These are phyloP conservation scores for Glonium stellatum DNA, from an alignment of 495 filamentous ascomycete genomes.

Conservation along the genomic window DNA sequence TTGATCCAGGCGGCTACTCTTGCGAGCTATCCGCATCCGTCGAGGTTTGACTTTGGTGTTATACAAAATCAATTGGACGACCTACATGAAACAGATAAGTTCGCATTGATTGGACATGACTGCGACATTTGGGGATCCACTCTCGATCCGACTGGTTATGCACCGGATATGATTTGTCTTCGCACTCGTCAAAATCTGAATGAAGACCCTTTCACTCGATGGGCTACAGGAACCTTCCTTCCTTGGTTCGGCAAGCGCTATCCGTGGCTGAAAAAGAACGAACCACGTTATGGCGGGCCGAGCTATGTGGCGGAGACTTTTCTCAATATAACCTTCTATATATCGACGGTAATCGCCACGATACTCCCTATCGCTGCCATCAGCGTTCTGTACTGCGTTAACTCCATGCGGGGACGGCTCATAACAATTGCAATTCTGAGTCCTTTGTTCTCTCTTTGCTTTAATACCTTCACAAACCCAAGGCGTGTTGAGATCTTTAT, in stretches of 20 bases:
- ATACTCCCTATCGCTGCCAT: neutral
- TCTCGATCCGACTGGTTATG: neutral
- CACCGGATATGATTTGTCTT: neutral
- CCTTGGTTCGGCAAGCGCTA: neutral
- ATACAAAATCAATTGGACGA: neutral
- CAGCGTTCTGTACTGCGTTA: neutral
- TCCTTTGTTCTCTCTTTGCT: neutral
- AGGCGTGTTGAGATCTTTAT: neutral
- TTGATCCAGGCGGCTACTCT: neutral
- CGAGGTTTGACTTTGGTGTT: neutral
- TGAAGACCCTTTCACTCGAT: neutral
- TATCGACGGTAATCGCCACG: neutral
- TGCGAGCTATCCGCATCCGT: neutral
- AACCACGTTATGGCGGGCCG: neutral
- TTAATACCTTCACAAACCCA: neutral
- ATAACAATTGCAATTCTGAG: neutral
- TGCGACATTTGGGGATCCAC: neutral
- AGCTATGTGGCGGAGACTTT: neutral
- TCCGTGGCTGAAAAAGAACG: neutral
- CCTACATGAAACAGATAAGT: neutral
- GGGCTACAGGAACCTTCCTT: neutral
- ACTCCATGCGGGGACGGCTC: neutral
- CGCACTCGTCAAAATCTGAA: neutral
- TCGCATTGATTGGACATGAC: neutral
- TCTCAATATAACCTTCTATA: neutral